These are phyloP conservation scores for Aspergillus ochraceoroseus DNA, from an alignment of 2,329 filamentous ascomycete species.

Conservation along the genomic window DNA sequence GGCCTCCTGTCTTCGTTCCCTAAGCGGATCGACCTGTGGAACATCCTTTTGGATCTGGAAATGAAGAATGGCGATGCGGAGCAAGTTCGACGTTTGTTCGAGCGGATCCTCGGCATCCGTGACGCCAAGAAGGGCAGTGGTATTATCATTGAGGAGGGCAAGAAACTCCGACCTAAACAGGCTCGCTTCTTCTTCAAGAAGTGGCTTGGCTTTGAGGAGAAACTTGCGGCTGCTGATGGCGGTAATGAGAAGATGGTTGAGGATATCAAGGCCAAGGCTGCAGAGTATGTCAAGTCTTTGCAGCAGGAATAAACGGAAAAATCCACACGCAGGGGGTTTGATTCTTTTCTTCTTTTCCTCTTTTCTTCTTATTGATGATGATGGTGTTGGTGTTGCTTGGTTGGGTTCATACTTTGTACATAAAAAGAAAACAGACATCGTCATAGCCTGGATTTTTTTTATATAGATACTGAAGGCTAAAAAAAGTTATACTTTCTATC, in stretches of 20 bases:
- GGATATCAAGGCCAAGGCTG: conserved; percentile 64
- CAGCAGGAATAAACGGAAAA: conserved; percentile 25
- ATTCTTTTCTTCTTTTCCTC: neutral
- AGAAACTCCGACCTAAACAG: conserved; percentile 71
- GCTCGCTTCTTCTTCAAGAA: conserved; percentile 85
- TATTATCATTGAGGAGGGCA: conserved; percentile 41
- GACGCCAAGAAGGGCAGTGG: conserved; percentile 37
- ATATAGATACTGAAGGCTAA: conserved; percentile 10
- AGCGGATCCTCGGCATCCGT: conserved; percentile 58
- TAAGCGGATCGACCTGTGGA: conserved; percentile 90
- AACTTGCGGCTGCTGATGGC: conserved; percentile 41
- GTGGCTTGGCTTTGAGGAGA: conserved; percentile 86
- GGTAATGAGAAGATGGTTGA: conserved; percentile 67
- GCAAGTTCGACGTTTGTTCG: conserved; percentile 71
- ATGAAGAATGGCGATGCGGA: conserved; percentile 56
- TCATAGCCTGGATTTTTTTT: conserved; percentile 8
- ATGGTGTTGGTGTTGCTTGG: conserved; percentile 16
- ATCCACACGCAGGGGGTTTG: too few species aligned
- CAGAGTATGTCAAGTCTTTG: conserved; percentile 59
- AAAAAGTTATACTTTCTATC: neutral
- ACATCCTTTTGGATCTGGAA: conserved; percentile 84
- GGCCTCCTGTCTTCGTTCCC: conserved; percentile 77
- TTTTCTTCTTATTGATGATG: too few species aligned
- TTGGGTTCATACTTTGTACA: conserved; percentile 10
- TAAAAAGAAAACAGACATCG: too few species aligned